These are phyloP conservation scores for Penicillium argentinense DNA, from an alignment of 495 filamentous ascomycete genomes.

Conservation along the genomic window DNA sequence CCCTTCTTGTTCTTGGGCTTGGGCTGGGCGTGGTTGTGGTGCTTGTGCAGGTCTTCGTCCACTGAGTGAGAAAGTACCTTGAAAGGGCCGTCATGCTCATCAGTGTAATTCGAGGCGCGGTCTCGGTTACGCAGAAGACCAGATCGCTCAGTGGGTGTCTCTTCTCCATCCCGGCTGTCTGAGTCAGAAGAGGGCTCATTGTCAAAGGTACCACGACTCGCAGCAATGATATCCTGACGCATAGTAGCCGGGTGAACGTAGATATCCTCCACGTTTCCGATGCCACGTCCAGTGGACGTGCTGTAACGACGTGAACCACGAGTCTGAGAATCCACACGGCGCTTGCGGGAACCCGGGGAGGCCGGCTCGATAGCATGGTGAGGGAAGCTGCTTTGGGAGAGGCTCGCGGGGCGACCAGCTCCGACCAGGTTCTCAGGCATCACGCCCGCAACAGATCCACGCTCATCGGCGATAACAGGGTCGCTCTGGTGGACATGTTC, in stretches of 20 bases:
- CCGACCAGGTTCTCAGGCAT: conserved; percentile 32
- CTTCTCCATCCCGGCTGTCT: conserved; percentile 50
- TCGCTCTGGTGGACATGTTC: conserved; percentile 33
- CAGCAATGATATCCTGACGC: conserved; percentile 85
- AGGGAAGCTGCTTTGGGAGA: conserved; percentile 42
- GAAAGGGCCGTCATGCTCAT: conserved; percentile 25
- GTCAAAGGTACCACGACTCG: conserved; percentile 54
- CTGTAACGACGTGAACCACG: conserved; percentile 55
- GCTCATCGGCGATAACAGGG: conserved; percentile 39
- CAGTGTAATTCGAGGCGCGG: conserved; percentile 40
- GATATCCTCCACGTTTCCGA: conserved; percentile 67
- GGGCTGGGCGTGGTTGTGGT: conserved; percentile 81
- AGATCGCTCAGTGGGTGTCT: conserved; percentile 42
- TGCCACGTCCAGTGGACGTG: conserved; percentile 47
- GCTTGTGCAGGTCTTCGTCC: conserved; percentile 39
- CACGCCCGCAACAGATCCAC: conserved; percentile 49
- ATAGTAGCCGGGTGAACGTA: conserved; percentile 87
- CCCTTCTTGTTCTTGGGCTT: conserved; percentile 58
- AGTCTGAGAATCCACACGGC: conserved; percentile 37
- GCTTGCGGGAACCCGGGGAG: conserved; percentile 30
- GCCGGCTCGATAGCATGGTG: conserved; percentile 29
- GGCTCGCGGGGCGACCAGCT: conserved; percentile 13
- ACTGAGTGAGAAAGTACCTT: conserved; percentile 4
- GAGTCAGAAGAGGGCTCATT: conserved; percentile 56
- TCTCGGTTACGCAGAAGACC: conserved; percentile 34